Percentiles rank a stretch among this genome's conserved stretches.
These are phyloP conservation scores for Penstemon barbatus DNA, from an alignment of 257 asterid species.

Conservation along the genomic window DNA sequence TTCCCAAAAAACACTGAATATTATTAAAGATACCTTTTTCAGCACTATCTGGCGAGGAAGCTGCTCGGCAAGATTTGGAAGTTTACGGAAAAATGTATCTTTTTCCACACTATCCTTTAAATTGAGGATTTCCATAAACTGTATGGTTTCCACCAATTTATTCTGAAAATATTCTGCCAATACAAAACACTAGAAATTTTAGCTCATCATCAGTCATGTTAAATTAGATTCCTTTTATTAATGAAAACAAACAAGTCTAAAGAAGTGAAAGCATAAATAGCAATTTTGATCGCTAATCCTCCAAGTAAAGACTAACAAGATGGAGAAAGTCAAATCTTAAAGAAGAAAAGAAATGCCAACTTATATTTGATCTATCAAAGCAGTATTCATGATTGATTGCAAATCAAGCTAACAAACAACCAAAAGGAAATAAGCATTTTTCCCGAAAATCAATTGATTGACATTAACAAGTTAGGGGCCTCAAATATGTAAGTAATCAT, in stretches of 20 bases:
- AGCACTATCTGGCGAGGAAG: conserved; percentile 94
- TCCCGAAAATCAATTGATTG: not conserved
- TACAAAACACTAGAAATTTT: conserved; percentile 34
- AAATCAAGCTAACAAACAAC: conserved; percentile 2
- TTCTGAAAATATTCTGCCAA: conserved; percentile 94
- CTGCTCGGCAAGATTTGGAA: conserved; percentile 94
- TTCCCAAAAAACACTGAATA: conserved; percentile 23
- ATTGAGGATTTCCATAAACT: conserved; percentile 96
- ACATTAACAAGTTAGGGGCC: not conserved
- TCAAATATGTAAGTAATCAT: not conserved
- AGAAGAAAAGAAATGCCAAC: not conserved
- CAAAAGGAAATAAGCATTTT: conserved; percentile 3
- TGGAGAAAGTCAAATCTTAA: not conserved
- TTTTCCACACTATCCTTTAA: conserved; percentile 97
- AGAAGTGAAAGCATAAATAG: conserved; percentile 9
- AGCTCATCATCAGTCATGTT: conserved; percentile 21
- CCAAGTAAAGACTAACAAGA: not conserved
- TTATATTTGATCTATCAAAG: not conserved
- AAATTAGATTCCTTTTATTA: conserved; percentile 1
- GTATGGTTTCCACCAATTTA: conserved; percentile 95
- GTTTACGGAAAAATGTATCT: conserved; percentile 94
- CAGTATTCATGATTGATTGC: not conserved
- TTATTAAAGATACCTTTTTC: conserved; percentile 63
- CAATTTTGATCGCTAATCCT: conserved; percentile 2
- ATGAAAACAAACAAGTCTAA: not conserved